A percentile compares a stretch with the other conserved stretches of the same genome.
These are phyloP conservation scores for Lentinula edodes DNA, from an alignment of 768 basidiomycete species.

Conservation along the genomic window DNA sequence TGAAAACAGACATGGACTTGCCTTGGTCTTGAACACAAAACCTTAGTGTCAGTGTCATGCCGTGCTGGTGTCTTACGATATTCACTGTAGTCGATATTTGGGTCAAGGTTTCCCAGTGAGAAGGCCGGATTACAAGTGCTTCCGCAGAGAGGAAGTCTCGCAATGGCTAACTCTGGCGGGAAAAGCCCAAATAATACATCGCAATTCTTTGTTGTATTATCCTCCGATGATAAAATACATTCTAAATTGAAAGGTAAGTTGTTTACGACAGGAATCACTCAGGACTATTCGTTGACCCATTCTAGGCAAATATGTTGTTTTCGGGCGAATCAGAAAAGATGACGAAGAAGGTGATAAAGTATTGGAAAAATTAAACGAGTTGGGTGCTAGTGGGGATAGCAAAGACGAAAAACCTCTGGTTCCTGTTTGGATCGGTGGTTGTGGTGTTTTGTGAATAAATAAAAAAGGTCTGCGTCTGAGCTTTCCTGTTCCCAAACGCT, in stretches of 20 bases:
- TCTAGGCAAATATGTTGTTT: constrained; percentile 11
- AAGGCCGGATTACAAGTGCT: constrained; percentile 41
- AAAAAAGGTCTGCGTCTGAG: background rate
- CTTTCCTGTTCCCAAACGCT: background rate
- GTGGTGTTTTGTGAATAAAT: background rate
- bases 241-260: constrained; percentile 36
- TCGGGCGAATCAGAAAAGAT: constrained; percentile 8
- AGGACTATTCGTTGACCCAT: background rate
- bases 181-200: constrained; percentile 36
- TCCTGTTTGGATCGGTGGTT: constrained; percentile 7
- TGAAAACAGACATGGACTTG: background rate
- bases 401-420: background rate
- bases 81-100: constrained; percentile 34
- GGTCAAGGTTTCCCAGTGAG: constrained; percentile 45
- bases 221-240: constrained; percentile 31
- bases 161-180: constrained; percentile 49
- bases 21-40: background rate
- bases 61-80: background rate
- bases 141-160: constrained; percentile 37
- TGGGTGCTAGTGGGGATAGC: constrained; percentile 16
- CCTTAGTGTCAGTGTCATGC: background rate
- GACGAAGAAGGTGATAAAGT: constrained; percentile 43
- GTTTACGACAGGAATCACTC: background rate
- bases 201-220: constrained; percentile 46
- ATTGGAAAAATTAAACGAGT: constrained; percentile 50